Conservation (phyloP, 148 eudicot genomes). For the Suaeda aralocaspica region DNA sequence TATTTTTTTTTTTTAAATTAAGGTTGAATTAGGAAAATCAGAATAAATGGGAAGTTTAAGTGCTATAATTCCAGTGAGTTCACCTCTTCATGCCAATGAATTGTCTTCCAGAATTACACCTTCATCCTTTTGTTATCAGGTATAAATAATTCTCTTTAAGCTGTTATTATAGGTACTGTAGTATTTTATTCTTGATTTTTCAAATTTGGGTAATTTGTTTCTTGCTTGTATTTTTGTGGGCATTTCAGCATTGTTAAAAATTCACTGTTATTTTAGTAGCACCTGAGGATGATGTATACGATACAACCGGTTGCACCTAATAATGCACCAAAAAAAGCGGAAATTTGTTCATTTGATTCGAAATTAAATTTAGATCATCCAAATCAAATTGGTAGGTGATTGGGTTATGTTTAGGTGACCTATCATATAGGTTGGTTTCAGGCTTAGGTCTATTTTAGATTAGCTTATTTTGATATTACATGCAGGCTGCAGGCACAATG, state of each 20-base stretch:
- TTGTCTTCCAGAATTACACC: slow-evolving; percentile 12
- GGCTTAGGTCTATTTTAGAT: too few relatives aligned
- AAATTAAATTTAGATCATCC: too few relatives aligned
- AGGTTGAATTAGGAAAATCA: slow-evolving; percentile 12
- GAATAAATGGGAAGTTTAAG: slow-evolving; percentile 24
- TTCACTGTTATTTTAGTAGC: too few relatives aligned
- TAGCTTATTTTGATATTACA: too few relatives aligned
- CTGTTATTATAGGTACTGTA: background rate
- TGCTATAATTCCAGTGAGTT: slow-evolving; percentile 18
- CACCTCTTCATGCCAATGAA: slow-evolving; percentile 18
- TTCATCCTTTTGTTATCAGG: slow-evolving; percentile 13
- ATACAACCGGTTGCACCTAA: too few relatives aligned
- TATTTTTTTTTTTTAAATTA: slow-evolving; percentile 12
- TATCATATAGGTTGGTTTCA: too few relatives aligned
- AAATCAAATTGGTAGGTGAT: too few relatives aligned
- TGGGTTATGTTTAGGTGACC: too few relatives aligned
- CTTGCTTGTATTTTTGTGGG: background rate
- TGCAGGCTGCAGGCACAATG: too few relatives aligned
- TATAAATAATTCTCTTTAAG: background rate
- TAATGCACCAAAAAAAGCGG: too few relatives aligned
- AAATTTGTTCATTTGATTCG: too few relatives aligned
- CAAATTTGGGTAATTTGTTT: background rate
- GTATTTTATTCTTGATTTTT: background rate
- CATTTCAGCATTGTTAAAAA: slow-evolving; percentile 2
- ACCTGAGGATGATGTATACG: too few relatives aligned